phyloP scores from a whole-genome alignment of 2,329 filamentous ascomycete species.

The Pseudonectria buxi region DNA sequence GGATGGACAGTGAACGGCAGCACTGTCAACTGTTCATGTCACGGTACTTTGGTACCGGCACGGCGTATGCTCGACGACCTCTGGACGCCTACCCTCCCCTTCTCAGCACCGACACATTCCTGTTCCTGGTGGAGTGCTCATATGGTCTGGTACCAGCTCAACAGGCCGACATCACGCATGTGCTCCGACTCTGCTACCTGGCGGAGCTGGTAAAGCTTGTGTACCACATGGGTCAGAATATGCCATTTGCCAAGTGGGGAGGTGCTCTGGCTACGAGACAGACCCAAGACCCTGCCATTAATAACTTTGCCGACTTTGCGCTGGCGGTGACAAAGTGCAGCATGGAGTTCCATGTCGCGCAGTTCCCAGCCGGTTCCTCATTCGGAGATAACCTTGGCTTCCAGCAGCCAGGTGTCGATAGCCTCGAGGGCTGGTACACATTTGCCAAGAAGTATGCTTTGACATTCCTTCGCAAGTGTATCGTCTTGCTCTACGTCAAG shows the following conservation, averaged over 20 bases:
- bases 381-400: slow-evolving; percentile 41
- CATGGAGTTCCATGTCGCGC: slow-evolving; percentile 33
- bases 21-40: slow-evolving; percentile 69
- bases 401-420: slow-evolving; percentile 48
- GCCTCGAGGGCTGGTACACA: slow-evolving; percentile 46
- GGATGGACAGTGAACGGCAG: slow-evolving; percentile 62
- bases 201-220: slow-evolving; percentile 85
- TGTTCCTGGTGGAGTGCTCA: slow-evolving; percentile 75
- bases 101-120: slow-evolving; percentile 63
- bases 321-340: slow-evolving; percentile 39
- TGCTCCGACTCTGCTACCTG: slow-evolving; percentile 80
- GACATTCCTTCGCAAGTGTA: slow-evolving; percentile 79
- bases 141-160: slow-evolving; percentile 63
- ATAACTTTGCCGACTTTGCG: slow-evolving; percentile 51
- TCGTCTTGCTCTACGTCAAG: slow-evolving; percentile 78
- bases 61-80: slow-evolving; percentile 32
- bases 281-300: slow-evolving; percentile 39
- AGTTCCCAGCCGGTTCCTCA: slow-evolving; percentile 18
- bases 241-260: slow-evolving; percentile 44
- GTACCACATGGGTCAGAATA: slow-evolving; percentile 49
- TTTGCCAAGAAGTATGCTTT: slow-evolving; percentile 77
- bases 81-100: slow-evolving; percentile 50
- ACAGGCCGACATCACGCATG: slow-evolving; percentile 66
- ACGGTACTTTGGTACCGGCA: slow-evolving; percentile 40
- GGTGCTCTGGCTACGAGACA: slow-evolving; percentile 37